These are phyloP conservation scores for Hypomyces perniciosus DNA, from an alignment of 2,329 filamentous ascomycete species.

Conservation along the genomic window DNA sequence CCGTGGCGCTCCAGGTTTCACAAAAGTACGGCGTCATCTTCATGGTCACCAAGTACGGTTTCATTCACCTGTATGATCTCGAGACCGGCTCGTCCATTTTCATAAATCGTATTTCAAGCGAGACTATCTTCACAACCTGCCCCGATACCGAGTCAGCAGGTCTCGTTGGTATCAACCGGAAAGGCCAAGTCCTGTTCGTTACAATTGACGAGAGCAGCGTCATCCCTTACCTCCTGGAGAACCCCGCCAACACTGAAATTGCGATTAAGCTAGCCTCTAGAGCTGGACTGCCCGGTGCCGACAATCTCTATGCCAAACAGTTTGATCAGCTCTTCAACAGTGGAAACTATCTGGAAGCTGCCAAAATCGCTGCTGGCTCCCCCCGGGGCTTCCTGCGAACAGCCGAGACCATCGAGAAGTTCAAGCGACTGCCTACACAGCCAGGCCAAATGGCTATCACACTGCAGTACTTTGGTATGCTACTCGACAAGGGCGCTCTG, in stretches of 20 bases:
- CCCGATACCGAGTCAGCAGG: conserved; percentile 78
- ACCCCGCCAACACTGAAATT: conserved; percentile 87
- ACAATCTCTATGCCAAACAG: conserved; percentile 85
- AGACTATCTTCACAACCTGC: conserved; percentile 95
- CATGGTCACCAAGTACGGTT: conserved; percentile 97
- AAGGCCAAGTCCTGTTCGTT: conserved; percentile 92
- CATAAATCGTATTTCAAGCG: conserved; percentile 99
- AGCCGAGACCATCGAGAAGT: conserved; percentile 88
- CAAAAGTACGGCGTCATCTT: conserved; percentile 96
- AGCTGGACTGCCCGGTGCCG: conserved; percentile 87
- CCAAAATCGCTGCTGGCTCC: conserved; percentile 94
- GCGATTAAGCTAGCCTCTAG: conserved; percentile 95
- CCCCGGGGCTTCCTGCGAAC: conserved; percentile 93
- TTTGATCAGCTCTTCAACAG: conserved; percentile 81
- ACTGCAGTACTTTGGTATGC: conserved; percentile 94
- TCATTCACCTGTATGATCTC: conserved; percentile 97
- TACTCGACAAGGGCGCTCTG: conserved; percentile 88
- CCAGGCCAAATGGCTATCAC: conserved; percentile 88
- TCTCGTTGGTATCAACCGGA: conserved; percentile 92
- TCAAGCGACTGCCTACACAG: conserved; percentile 78
- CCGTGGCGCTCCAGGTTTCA: conserved; percentile 94
- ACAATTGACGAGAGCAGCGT: conserved; percentile 87
- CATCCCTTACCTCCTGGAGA: conserved; percentile 92
- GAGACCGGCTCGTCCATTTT: conserved; percentile 95
- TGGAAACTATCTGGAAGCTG: conserved; percentile 80